These are phyloP conservation scores for Fusarium tjaetaba DNA, from an alignment of 2,329 filamentous ascomycete genomes.

Conservation along the genomic window DNA sequence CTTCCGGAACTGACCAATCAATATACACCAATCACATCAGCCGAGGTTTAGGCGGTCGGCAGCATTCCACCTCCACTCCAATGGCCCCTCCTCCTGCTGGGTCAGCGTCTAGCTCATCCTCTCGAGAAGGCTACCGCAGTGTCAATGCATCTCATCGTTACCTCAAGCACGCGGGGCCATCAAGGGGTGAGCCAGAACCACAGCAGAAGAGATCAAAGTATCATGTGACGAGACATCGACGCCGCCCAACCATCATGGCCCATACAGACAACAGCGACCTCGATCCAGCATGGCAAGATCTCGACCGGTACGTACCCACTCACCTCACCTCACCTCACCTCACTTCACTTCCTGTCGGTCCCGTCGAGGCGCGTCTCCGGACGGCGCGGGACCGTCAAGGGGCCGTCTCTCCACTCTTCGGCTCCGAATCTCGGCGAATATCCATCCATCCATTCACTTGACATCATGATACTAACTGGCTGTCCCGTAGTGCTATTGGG, in stretches of 20 bases:
- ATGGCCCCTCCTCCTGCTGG: constrained; percentile 40
- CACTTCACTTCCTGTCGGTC: constrained; percentile 1
- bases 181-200: constrained; percentile 29
- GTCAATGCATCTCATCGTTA: constrained; percentile 45
- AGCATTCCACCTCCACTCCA: constrained; percentile 30
- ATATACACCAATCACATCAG: constrained; percentile 2
- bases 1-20: constrained; percentile 32
- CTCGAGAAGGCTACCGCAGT: constrained; percentile 29
- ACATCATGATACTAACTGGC: constrained; percentile 35
- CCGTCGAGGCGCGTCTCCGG: constrained; percentile 8
- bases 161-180: constrained; percentile 42
- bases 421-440: constrained; percentile 31
- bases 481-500: constrained; percentile 69
- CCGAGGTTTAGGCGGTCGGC: constrained; percentile 42
- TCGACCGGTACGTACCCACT: constrained; percentile 72
- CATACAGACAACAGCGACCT: constrained; percentile 47
- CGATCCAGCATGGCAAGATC: constrained; percentile 77
- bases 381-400: constrained; percentile 1
- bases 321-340: neutral
- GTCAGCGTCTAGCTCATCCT: constrained; percentile 40
- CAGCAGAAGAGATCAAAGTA: constrained; percentile 37
- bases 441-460: neutral
- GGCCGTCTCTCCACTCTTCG: constrained; percentile 32
- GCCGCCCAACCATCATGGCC: constrained; percentile 50
- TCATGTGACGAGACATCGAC: constrained; percentile 42